phyloP scores from a whole-genome alignment of 1,139 yeast species.

The Yamadazyma pseudoaaseri region DNA sequence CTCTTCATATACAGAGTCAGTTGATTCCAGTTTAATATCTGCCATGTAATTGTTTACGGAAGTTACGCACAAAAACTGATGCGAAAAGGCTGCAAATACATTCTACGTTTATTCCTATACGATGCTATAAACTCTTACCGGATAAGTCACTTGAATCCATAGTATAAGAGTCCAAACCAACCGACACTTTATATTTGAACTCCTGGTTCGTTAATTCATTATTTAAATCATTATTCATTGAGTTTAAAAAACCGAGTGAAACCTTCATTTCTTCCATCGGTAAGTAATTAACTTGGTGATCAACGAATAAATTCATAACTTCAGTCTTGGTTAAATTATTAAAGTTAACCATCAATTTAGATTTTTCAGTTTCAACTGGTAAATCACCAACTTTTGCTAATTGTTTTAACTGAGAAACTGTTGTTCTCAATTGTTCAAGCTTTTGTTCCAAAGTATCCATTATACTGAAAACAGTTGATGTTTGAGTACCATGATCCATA shows the following conservation, averaged over 20 bases:
- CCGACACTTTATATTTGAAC: background rate
- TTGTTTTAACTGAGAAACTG: conserved; percentile 3
- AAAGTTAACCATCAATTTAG: conserved; percentile 8
- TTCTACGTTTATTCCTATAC: too few species aligned
- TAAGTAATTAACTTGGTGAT: conserved; percentile 9
- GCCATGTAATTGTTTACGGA: background rate
- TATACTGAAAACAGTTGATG: conserved; percentile 1
- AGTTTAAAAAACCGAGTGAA: background rate
- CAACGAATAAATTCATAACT: conserved; percentile 8
- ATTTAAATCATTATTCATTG: background rate
- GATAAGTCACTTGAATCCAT: conserved; percentile 6
- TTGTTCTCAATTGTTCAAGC: conserved; percentile 4
- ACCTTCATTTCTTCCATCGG: conserved; percentile 5
- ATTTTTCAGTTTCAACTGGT: conserved; percentile 4
- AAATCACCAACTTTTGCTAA: conserved; percentile 12
- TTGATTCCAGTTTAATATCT: background rate
- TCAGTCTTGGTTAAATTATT: conserved; percentile 10
- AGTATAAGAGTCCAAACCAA: conserved; percentile 5
- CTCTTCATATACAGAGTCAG: conserved; percentile 3
- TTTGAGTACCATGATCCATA: background rate
- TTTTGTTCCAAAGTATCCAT: conserved; percentile 6
- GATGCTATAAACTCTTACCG: conserved; percentile 2
- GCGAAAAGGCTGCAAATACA: background rate
- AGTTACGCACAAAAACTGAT: background rate
- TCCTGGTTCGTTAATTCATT: background rate